A percentile compares a stretch with the other conserved stretches of the same genome.
Evolutionary conservation across 306 rosid genomes (phyloP).

Genomic region (Ormosia semicastrata): DNA sequence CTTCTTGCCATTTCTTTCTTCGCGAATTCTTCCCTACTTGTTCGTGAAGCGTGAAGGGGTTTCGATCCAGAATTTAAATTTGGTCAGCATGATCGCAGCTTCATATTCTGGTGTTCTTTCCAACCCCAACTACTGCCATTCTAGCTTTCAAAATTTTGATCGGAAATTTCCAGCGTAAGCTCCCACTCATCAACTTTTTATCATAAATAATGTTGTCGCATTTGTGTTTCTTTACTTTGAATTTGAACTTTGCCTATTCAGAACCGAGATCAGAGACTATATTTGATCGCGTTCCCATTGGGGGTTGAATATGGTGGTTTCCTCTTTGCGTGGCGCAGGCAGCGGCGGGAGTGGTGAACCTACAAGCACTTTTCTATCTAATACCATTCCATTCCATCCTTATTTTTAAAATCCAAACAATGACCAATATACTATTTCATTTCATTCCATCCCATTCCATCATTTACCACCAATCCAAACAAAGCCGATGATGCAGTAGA

Average conservation of each 20-base stretch:
- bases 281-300: no score
- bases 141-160: constrained; percentile 28
- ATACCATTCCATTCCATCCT: no score
- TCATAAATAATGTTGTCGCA: background rate
- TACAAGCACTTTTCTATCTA: no score
- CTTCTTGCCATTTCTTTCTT: background rate
- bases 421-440: no score
- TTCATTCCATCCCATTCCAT: no score
- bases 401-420: no score
- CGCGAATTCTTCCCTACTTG: background rate
- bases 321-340: no score
- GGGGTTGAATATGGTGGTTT: no score
- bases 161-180: constrained; percentile 46
- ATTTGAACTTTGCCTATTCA: background rate
- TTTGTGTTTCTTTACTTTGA: background rate
- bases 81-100: constrained; percentile 41
- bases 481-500: no score
- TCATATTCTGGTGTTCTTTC: constrained; percentile 38
- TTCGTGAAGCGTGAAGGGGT: background rate
- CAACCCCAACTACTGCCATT: constrained; percentile 15
- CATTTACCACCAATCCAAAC: no score
- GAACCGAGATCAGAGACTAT: no score
- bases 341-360: no score
- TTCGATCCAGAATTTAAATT: background rate
- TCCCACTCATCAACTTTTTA: background rate